Conservation (phyloP, 2,329 filamentous ascomycete genomes). For the Paracamarosporium sp. region DNA sequence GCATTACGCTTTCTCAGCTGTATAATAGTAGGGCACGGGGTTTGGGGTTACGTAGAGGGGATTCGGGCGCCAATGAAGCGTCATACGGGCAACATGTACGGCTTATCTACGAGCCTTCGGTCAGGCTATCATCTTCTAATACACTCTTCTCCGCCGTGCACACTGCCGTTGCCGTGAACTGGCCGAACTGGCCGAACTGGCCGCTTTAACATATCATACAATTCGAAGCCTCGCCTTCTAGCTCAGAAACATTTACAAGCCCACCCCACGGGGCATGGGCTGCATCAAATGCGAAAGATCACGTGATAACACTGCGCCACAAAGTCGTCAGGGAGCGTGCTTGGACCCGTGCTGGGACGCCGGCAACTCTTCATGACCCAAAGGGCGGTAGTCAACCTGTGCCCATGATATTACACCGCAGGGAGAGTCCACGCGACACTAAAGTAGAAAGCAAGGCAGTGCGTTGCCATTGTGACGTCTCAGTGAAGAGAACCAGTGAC, state of each 20-base stretch:
- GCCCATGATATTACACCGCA: background rate
- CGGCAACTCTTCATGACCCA: background rate
- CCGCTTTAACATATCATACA: too few relatives aligned
- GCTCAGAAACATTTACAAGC: too few relatives aligned
- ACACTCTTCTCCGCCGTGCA: conserved; percentile 34
- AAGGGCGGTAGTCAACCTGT: background rate
- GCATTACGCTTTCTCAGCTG: conserved; percentile 23
- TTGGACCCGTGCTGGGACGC: background rate
- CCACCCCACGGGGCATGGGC: too few relatives aligned
- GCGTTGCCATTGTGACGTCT: conserved; percentile 7
- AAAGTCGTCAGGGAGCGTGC: background rate
- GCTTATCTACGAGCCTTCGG: conserved; percentile 12
- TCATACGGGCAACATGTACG: conserved; percentile 20
- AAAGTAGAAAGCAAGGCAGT: background rate
- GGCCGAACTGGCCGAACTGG: too few relatives aligned
- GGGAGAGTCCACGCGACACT: background rate
- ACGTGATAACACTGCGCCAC: conserved; percentile 7
- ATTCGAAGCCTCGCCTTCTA: too few relatives aligned
- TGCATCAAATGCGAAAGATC: too few relatives aligned
- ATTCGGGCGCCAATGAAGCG: conserved; percentile 20
- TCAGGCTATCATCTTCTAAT: conserved; percentile 20
- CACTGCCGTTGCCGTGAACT: background rate
- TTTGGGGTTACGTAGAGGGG: conserved; percentile 10
- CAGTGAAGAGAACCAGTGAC: background rate
- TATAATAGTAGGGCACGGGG: conserved; percentile 34